A percentile compares a stretch with the other conserved stretches of the same genome.
Evolutionary conservation across 441 rosid species (phyloP).

Genomic region (Croton laevigatus): DNA sequence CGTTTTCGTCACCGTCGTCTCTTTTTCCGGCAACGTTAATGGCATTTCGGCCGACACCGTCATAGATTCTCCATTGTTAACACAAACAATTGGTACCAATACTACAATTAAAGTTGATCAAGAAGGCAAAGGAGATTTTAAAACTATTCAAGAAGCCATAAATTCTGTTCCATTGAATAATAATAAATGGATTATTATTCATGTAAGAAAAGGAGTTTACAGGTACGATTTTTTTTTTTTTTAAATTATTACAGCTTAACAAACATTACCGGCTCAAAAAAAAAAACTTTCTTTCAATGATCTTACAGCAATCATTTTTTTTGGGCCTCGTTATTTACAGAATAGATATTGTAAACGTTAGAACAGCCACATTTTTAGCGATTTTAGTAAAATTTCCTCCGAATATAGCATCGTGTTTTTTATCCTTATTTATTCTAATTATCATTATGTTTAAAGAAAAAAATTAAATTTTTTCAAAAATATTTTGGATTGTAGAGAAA

Average conservation of each 20-base stretch:
- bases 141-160: slow-evolving; percentile 70
- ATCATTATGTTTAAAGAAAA: too few relatives aligned
- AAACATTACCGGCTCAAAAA: too few relatives aligned
- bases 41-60: slow-evolving; percentile 19
- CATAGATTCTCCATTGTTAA: slow-evolving; percentile 61
- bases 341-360: too few relatives aligned
- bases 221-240: slow-evolving; percentile 35
- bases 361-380: too few relatives aligned
- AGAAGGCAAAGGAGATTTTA: slow-evolving; percentile 72
- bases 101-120: slow-evolving; percentile 68
- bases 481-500: slow-evolving; percentile 45
- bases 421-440: too few relatives aligned
- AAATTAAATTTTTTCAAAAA: too few relatives aligned
- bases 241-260: too few relatives aligned
- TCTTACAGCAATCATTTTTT: too few relatives aligned
- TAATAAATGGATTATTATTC: slow-evolving; percentile 67
- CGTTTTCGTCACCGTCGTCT: slow-evolving; percentile 18
- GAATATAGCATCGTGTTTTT: too few relatives aligned
- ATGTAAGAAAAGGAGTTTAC: slow-evolving; percentile 74
- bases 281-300: too few relatives aligned
- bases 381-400: too few relatives aligned
- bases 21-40: slow-evolving; percentile 21
- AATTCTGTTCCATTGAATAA: slow-evolving; percentile 66
- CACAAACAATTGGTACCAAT: slow-evolving; percentile 59
- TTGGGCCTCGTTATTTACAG: too few relatives aligned